Evolutionary conservation across 305 asterid species (phyloP), one percentile per base, ranked within the genome.

Genomic region (Nicotiana rustica): DNA sequence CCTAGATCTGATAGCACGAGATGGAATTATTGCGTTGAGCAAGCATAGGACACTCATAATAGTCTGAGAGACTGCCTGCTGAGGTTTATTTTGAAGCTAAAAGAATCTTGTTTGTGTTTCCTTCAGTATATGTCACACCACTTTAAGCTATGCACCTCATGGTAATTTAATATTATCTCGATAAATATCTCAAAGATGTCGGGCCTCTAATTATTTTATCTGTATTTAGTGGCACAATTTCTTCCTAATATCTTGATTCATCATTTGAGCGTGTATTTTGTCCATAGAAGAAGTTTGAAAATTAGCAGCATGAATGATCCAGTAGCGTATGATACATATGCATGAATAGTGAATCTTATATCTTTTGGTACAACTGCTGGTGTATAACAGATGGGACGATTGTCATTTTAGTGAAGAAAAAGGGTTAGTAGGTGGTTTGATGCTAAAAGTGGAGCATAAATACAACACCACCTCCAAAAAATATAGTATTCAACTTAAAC

Each of bases 101-200:
- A 3, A 44, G 60, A 19, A 44, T 71, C n/a, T 71, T 71, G 60
- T 71, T 71, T 44, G 19, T 71, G 78, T 71, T 71, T 71, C 78
- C 60, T 71, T 71, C 60, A 71, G 3, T 44, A 71, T 44, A 61
- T 19, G 67, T 19, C 15, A 31, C 19, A 21, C 78, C 78, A 44
- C 36, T 12, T 19, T 19, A 19, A 44, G 60, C 77, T 70, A 70
- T 70, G 10, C 35, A 70, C 57, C 21, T 70, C 77, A 41, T 70
- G 59, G 18, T 70, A 41, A 10, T 18, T 70, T 57, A 70, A 44
- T 19, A 41, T 70, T 41, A 70, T 35, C 19, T 70, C 49, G 36
- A 70, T 70, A 29, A 19, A 70, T 19, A 44, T 70, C 56, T 18
- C 60, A 70, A 70, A 70, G 78, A 44, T 70, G 60, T 19, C 47